Conservation (phyloP, 2,329 filamentous ascomycete species). For the Trichophaea hybrida region DNA sequence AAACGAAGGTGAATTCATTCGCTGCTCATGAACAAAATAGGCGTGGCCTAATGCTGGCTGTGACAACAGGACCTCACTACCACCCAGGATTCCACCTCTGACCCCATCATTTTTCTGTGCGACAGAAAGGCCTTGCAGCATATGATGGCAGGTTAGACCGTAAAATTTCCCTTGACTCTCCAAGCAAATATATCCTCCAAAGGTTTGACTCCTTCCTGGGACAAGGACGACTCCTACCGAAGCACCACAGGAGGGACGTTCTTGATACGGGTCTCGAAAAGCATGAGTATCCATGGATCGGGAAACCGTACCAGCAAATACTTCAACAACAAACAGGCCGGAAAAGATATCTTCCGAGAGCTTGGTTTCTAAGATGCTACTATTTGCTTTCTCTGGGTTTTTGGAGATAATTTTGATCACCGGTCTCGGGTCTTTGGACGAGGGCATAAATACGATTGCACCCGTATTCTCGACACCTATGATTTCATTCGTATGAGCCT, state of each 20-base stretch:
- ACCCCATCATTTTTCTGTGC: background rate
- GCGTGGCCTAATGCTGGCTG: background rate
- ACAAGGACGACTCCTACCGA: too few relatives aligned
- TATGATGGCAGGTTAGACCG: background rate
- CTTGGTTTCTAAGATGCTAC: background rate
- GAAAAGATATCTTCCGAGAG: too few relatives aligned
- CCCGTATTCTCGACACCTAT: background rate
- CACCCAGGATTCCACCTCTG: background rate
- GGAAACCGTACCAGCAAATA: too few relatives aligned
- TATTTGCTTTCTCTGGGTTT: background rate
- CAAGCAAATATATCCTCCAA: background rate
- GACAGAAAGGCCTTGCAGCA: background rate
- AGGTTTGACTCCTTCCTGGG: too few relatives aligned
- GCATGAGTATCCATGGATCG: too few relatives aligned
- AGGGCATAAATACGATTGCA: background rate
- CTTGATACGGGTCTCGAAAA: too few relatives aligned
- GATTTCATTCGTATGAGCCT: background rate
- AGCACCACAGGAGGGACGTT: too few relatives aligned
- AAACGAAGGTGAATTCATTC: too few relatives aligned
- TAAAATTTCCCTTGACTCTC: background rate
- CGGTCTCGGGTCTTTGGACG: background rate
- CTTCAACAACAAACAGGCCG: too few relatives aligned
- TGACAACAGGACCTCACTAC: background rate
- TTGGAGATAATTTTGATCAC: background rate
- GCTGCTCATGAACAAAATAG: background rate